Base-by-base conservation (phyloP, 148 eudicot genomes). In the Vaccinium darrowii region DNA sequence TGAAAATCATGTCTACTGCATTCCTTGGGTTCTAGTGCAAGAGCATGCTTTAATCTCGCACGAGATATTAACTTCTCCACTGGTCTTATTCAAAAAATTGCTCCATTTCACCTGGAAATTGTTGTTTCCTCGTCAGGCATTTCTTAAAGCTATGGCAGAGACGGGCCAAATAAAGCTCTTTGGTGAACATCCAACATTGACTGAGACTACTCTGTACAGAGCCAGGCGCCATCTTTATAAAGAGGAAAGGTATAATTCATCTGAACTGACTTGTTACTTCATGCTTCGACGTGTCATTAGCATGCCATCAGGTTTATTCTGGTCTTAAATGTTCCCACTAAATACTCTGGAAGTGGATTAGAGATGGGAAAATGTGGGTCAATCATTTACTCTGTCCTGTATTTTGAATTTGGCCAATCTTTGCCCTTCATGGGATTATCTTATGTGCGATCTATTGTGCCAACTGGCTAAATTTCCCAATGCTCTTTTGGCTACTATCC, bases 131-230 rank as follows among this genome's bases (percentile, higher is more conserved):
- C 63, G 21, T 79, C 88, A 97, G 99, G 99, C 92, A 54, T 97
- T 97, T 87, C 98, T 97, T 63, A 97, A 97, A 91, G 99, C 99
- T 81, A 97, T 97, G 99, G 99, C 99, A 83, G 98, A 95, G 91
- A 93, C 93, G 30, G 99, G 99, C 84, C 99, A 97, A 89, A 86
- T 97, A 78, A 97, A 95, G 91, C 95, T 97, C 77, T 95, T 92
- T 86, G 98, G 99, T 62, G 98, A 97, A 67, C 86, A 91, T 67
- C 99, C 99, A 84, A 95, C 99, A 84, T 78, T 89, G 81, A 97
- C 99, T 13, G 99, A 97, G 90, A 88, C 93, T 73, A 83, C 99
- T 74, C 98, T 97, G 12, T 97, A 92, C 87, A 91, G 98, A 91
- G 98, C 99, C 79, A 93, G 99, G 80, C 92, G 98, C 25, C 98